Base-by-base conservation (phyloP, 2,329 filamentous ascomycete species). In the Monosporascus sp. region DNA sequence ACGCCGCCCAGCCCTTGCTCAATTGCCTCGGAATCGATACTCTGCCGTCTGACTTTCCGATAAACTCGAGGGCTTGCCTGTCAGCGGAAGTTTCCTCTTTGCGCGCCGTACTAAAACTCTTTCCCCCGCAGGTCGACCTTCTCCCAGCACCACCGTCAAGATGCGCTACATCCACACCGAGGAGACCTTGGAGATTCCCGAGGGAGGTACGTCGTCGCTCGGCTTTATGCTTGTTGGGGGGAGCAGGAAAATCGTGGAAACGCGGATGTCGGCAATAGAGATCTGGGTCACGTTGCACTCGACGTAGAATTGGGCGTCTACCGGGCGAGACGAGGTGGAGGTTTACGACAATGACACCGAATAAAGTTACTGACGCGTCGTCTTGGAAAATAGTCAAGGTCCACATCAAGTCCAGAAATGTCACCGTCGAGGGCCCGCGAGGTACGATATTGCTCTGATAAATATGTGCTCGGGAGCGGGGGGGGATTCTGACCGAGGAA, bases 151-250 rank as follows among this genome's bases (percentile, higher is more conserved):
- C 70, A 75, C 75, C 77, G 79, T 80, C 88, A 97, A 89, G 81
- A 97, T 97, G 94, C 95, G 89, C 85, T 97, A 97, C 90, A 96
- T 99, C 82, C 91, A 97, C 86, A 96, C 90, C 74, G 84, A 93
- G 82, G 93, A 99, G 87, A 83, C 85, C 80, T 84, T 99, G 81
- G 85, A 87, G 72, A 90, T 99, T 79, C 94, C 95, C 73, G 90
- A 97, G 78, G 90, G 92, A 83, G 91, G 91, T 96, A 87, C 80
- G 90, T 89, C 48, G 54, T 36, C 53, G 55, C 37, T 18, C 27
- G 15, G 50, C 45, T 41, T 38, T 41, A 9, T 49, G 25, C 20
- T 36, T 35, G n/a, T 50, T 25, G 24, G 38, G 46, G 36, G 37
- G n/a, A n/a, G 25, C 22, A 51, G 22, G 14, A 7, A 15, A 18